Base-by-base conservation (phyloP, 2,329 filamentous ascomycete species). In the Ceratocystis eucalypticola region DNA sequence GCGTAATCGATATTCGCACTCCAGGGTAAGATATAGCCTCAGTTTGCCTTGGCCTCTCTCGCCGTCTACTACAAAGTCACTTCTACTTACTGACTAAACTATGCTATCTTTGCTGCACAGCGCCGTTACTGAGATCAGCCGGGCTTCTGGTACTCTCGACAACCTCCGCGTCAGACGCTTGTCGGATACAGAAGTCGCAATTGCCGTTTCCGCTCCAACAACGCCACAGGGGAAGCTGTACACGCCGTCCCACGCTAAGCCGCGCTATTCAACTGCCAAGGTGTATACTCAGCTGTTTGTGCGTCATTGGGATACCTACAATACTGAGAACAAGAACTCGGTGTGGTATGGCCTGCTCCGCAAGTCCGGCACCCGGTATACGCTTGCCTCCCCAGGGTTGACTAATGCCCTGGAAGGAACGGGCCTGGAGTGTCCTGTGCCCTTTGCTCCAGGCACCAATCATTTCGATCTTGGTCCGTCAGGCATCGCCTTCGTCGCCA, bases 261-360 rank as follows among this genome's bases (percentile, higher is more conserved):
- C 85, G 72, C 78, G 82, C 1, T 76, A 79, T 28, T 86, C 86
- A 22, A 82, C 84, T 2, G 90, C 84, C 33, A 86, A 83, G 71
- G 81, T 91, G 25, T 94, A 94, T 74, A 84, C 84, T 22, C 84
- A 82, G 61, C 82, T 92, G 30, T 94, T 89, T 71, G 88, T 89
- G 33, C 83, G 90, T 15, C 89, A 95, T 72, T 95, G 90, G 90
- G 89, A 95, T 73, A 75, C 81, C n/a, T 95, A 87, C 76, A 78
- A 85, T 30, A 84, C 82, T 0, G 81, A 85, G 59, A 86, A 89
- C 71, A 84, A 82, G 69, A 87, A 86, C 71, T 82, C 87, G 1
- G 80, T 96, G 33, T 94, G 87, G 80, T 88, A 89, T 37, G 86
- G 86, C 41, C 81, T 82, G 4, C 74, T 94, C 61, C 77, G 75